Percentiles rank a stretch among this genome's conserved stretches.
phyloP scores from a whole-genome alignment of 192 early-diverging fungal species.

The Chytriomyces sp. region DNA sequence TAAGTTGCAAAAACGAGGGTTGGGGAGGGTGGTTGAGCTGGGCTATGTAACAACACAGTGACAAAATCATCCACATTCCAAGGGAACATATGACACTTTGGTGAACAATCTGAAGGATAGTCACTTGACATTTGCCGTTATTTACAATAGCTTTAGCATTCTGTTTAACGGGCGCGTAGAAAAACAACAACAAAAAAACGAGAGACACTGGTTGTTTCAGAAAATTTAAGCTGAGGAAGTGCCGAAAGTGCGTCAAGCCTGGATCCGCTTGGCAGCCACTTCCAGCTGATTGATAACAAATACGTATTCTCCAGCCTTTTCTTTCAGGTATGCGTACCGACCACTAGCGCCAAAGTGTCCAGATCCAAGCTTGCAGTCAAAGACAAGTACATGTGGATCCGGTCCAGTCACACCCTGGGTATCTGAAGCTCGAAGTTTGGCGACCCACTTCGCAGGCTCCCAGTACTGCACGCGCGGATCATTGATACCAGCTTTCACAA shows the following conservation, averaged over 20 bases:
- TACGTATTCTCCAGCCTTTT: conserved; percentile 44
- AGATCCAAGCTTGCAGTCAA: conserved; percentile 55
- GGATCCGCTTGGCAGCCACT: not conserved
- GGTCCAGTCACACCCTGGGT: conserved; percentile 21
- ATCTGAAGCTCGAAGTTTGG: conserved; percentile 62
- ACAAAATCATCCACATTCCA: too few species aligned
- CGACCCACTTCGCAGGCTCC: conserved; percentile 90
- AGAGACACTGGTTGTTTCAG: too few species aligned
- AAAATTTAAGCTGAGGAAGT: not conserved
- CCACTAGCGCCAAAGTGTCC: conserved; percentile 50
- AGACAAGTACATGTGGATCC: conserved; percentile 23
- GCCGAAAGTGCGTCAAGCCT: too few species aligned
- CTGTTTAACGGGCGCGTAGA: too few species aligned
- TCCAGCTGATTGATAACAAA: conserved; percentile 41
- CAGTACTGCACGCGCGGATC: conserved; percentile 87
- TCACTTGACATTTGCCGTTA: too few species aligned
- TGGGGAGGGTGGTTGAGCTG: too few species aligned
- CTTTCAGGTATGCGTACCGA: conserved; percentile 51
- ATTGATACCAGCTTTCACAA: conserved; percentile 74
- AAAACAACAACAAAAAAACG: too few species aligned
- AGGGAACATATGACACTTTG: too few species aligned
- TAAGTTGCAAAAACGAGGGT: too few species aligned
- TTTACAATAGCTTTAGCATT: too few species aligned
- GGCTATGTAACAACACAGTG: too few species aligned
- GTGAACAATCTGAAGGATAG: too few species aligned